Conservation (phyloP, 2,329 filamentous ascomycete genomes). For the Madurella fahalii region DNA sequence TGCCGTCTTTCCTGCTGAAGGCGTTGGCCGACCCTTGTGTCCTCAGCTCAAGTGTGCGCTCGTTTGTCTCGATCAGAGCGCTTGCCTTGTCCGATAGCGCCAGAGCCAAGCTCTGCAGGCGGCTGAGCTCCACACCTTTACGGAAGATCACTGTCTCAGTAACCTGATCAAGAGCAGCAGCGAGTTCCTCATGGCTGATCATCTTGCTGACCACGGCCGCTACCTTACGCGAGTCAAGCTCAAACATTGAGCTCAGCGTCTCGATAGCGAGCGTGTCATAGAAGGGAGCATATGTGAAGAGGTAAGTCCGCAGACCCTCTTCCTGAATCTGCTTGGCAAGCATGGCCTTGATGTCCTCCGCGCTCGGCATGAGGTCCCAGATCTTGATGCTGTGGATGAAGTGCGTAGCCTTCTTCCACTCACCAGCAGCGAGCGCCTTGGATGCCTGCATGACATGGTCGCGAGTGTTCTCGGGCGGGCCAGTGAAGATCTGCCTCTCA, state of each 20-base stretch:
- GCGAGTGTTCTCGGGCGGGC: slow-evolving; percentile 95
- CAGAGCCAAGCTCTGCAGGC: slow-evolving; percentile 90
- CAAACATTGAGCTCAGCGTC: slow-evolving; percentile 90
- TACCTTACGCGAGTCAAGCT: slow-evolving; percentile 86
- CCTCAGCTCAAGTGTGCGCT: slow-evolving; percentile 93
- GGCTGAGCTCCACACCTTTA: slow-evolving; percentile 96
- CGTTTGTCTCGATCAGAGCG: slow-evolving; percentile 92
- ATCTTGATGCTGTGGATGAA: slow-evolving; percentile 99
- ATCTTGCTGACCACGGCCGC: slow-evolving; percentile 96
- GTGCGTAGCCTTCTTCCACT: slow-evolving; percentile 94
- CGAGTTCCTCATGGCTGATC: slow-evolving; percentile 98
- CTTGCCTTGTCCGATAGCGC: slow-evolving; percentile 95
- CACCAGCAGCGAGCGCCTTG: slow-evolving; percentile 90
- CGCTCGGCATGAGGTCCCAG: slow-evolving; percentile 94
- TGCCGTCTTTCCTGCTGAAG: slow-evolving; percentile 86
- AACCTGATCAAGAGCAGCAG: slow-evolving; percentile 94
- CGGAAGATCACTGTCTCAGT: slow-evolving; percentile 97
- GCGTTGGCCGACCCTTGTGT: slow-evolving; percentile 94
- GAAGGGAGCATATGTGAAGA: slow-evolving; percentile 98
- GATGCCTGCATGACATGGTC: slow-evolving; percentile 99
- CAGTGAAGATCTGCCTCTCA: slow-evolving; percentile 98
- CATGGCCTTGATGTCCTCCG: slow-evolving; percentile 93
- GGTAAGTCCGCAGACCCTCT: slow-evolving; percentile 94
- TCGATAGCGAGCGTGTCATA: slow-evolving; percentile 91
- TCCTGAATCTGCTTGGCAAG: slow-evolving; percentile 97